These are phyloP conservation scores for Uronychia setigera DNA, from an alignment of 73 alveolate species.

Conservation along the genomic window DNA sequence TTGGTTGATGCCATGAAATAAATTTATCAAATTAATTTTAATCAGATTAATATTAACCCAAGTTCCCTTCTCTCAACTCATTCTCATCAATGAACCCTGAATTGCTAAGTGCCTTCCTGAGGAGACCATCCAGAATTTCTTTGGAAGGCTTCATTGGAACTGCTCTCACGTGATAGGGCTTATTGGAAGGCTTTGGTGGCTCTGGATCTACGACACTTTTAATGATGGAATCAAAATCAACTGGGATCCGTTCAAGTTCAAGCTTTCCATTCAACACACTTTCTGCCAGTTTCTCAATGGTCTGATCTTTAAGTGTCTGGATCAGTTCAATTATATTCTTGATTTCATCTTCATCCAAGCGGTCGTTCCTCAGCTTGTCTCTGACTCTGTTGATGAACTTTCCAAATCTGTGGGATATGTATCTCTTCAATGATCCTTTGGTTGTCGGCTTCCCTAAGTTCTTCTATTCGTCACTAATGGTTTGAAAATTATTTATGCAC, in stretches of 20 bases:
- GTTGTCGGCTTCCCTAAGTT: neutral
- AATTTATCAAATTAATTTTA: too few species aligned
- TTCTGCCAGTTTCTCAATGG: neutral
- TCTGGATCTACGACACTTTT: neutral
- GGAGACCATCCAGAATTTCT: neutral
- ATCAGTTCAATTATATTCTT: neutral
- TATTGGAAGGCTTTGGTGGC: neutral
- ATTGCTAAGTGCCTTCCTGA: neutral
- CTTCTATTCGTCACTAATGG: neutral
- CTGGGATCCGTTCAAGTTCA: neutral
- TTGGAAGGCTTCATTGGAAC: neutral
- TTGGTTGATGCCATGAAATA: too few species aligned
- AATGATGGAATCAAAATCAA: neutral
- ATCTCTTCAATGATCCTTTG: neutral
- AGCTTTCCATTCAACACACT: neutral
- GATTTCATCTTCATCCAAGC: neutral
- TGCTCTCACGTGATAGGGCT: neutral
- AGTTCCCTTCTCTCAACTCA: too few species aligned
- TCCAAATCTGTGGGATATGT: neutral
- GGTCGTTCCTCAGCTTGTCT: neutral
- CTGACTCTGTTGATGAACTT: neutral
- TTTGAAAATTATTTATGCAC: neutral
- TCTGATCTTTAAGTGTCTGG: neutral
- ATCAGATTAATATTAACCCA: neutral
- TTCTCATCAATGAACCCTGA: too few species aligned